Base-by-base conservation (phyloP, 345 rosid genomes). In the Carallia pectinifolia region DNA sequence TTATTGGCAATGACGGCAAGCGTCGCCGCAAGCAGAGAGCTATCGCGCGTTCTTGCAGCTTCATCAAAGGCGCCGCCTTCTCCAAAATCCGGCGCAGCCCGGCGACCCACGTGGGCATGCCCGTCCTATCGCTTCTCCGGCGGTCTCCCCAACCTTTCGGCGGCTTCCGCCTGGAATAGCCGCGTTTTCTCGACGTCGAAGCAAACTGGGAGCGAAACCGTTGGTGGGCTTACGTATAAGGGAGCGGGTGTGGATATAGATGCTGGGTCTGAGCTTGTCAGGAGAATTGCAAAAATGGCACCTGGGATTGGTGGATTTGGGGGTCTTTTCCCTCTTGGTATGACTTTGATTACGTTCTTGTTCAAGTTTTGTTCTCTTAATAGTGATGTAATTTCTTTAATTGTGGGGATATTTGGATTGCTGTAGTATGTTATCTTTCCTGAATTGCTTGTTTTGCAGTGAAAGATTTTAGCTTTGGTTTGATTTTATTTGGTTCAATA, bases 251-350 rank as follows among this genome's bases (percentile, higher is more conserved):
- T 93, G n/a, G 96, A 93, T 76, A 93, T 90, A 38, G 96, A 95
- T 81, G 96, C 99, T 18, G 97, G 98, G 52, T 58, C 94, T 6
- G 97, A 95, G 73, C 99, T 95, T 62, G 94, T 92, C 56, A 67
- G 71, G 68, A 81, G 98, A 75, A 95, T 92, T 58, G 92, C 93
- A 0, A 90, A 89, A 72, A 90, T 95, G 97, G 92, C 94, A 36
- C 97, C 94, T 53, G 94, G 92, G 56, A 89, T 92, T 50, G 98
- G 97, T 44, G 99, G 97, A 53, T 95, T 95, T 62, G 98, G 96
- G 50, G 98, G 97, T 36, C 94, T 90, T 69, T 90, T 71, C 77
- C 97, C 98, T 7, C 79, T 90, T 36, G 98, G 99, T 92, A 90
- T 69, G 61, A 3, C 63, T 19, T 34, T 27, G 18, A 37, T 7